phyloP scores from a whole-genome alignment of 1,139 yeast genomes.

The Ogataea hybrid region DNA sequence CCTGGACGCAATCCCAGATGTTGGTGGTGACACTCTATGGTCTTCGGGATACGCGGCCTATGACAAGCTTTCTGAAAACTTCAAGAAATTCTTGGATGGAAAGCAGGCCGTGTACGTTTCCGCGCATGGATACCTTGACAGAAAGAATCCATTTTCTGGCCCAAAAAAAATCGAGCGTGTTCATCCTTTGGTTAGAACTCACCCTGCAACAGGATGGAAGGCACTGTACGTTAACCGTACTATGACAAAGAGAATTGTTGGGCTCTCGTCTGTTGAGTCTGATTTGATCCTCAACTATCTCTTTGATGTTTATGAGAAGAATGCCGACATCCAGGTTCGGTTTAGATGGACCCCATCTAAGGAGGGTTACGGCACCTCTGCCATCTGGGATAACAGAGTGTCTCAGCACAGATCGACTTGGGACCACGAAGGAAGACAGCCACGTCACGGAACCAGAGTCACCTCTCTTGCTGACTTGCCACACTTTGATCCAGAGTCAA shows the following conservation, averaged over 20 bases:
- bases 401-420: slow-evolving; percentile 43
- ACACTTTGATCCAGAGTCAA: slow-evolving; percentile 47
- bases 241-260: slow-evolving; percentile 43
- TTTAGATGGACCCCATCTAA: slow-evolving; percentile 47
- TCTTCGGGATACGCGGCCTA: slow-evolving; percentile 50
- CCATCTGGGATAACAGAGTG: slow-evolving; percentile 56
- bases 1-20: slow-evolving; percentile 42
- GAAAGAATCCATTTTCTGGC: slow-evolving; percentile 43
- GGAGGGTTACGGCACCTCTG: slow-evolving; percentile 50
- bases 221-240: slow-evolving; percentile 44
- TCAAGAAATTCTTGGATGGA: slow-evolving; percentile 48
- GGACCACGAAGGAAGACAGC: slow-evolving; percentile 50
- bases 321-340: slow-evolving; percentile 51
- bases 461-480: slow-evolving; percentile 56
- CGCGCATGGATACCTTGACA: slow-evolving; percentile 42
- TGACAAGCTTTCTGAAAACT: slow-evolving; percentile 48
- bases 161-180: slow-evolving; percentile 42
- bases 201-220: slow-evolving; percentile 56
- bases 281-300: slow-evolving; percentile 39
- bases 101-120: slow-evolving; percentile 45
- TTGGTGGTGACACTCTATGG: slow-evolving; percentile 53
- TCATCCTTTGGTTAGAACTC: slow-evolving; percentile 49
- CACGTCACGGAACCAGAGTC: slow-evolving; percentile 57
- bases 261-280: slow-evolving; percentile 44
- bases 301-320: slow-evolving; percentile 41